These are phyloP conservation scores for Cryptomeria japonica DNA, from an alignment of 75 land plant species.

Conservation along the genomic window DNA sequence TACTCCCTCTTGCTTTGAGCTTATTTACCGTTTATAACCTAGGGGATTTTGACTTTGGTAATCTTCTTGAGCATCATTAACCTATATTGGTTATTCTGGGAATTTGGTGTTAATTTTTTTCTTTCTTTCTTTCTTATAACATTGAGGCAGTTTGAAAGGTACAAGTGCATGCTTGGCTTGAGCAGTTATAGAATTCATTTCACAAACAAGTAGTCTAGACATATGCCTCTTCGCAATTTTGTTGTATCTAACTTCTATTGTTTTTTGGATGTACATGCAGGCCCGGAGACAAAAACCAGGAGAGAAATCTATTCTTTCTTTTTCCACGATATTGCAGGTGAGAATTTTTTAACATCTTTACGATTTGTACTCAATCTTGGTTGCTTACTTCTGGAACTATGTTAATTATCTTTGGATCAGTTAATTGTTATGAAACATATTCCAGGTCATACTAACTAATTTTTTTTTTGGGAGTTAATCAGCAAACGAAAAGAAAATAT, in stretches of 20 bases:
- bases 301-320: conserved; percentile 85
- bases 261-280: conserved; percentile 34
- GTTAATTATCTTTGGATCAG: not conserved
- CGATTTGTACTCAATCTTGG: not conserved
- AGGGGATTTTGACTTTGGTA: not conserved
- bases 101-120: not conserved
- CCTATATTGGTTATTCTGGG: not conserved
- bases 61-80: not conserved
- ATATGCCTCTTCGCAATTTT: not conserved
- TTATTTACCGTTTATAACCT: not conserved
- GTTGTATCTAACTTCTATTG: not conserved
- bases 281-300: conserved; percentile 79
- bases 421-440: not conserved
- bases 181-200: not conserved
- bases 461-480: too few species aligned
- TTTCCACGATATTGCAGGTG: conserved; percentile 85
- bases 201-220: not conserved
- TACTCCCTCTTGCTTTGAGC: not conserved
- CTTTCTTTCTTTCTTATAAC: not conserved
- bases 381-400: not conserved
- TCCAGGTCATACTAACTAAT: not conserved
- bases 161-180: not conserved
- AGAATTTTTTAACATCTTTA: not conserved
- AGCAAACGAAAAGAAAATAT: too few species aligned
- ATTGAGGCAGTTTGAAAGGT: conserved; percentile 1